These are phyloP conservation scores for Entomortierella lignicola DNA, from an alignment of 192 early-diverging fungal species.

Conservation along the genomic window DNA sequence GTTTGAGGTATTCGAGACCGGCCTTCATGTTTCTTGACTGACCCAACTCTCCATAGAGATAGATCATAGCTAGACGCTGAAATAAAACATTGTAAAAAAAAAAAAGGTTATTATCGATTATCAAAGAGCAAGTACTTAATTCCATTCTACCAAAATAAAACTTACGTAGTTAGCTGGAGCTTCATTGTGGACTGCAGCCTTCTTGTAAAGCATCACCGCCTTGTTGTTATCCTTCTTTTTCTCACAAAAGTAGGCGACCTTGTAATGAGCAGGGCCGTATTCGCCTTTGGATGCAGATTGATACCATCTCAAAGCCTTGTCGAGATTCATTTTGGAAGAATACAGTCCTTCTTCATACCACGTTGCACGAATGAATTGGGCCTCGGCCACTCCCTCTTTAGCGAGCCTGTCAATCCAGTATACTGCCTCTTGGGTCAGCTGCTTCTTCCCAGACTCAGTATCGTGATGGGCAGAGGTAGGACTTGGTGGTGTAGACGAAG, in stretches of 20 bases:
- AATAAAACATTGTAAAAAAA: not conserved
- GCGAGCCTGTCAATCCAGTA: constrained; percentile 82
- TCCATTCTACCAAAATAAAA: no score
- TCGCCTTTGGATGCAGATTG: constrained; percentile 73
- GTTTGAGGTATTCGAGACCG: constrained; percentile 85
- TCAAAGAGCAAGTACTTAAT: no score
- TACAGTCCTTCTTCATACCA: constrained; percentile 79
- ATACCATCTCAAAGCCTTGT: constrained; percentile 76
- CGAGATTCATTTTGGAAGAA: constrained; percentile 62
- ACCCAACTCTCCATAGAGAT: constrained; percentile 78
- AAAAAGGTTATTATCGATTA: no score
- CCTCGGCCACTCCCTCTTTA: constrained; percentile 76
- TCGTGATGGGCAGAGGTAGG: constrained; percentile 17
- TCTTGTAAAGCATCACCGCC: constrained; percentile 76
- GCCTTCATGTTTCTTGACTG: constrained; percentile 77
- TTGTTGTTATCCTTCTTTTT: constrained; percentile 69
- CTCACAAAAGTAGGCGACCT: constrained; percentile 72
- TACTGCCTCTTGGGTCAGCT: constrained; percentile 68
- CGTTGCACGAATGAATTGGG: constrained; percentile 77
- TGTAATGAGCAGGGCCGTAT: constrained; percentile 73
- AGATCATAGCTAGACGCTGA: constrained; percentile 82
- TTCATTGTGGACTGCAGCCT: constrained; percentile 74
- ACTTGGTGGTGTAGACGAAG: constrained; percentile 8
- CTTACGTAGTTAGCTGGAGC: constrained; percentile 73
- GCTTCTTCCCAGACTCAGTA: constrained; percentile 26